Percentiles rank a stretch among this genome's conserved stretches.
Conservation (phyloP, 2,329 filamentous ascomycete species). For the Clonostachys chloroleuca region DNA sequence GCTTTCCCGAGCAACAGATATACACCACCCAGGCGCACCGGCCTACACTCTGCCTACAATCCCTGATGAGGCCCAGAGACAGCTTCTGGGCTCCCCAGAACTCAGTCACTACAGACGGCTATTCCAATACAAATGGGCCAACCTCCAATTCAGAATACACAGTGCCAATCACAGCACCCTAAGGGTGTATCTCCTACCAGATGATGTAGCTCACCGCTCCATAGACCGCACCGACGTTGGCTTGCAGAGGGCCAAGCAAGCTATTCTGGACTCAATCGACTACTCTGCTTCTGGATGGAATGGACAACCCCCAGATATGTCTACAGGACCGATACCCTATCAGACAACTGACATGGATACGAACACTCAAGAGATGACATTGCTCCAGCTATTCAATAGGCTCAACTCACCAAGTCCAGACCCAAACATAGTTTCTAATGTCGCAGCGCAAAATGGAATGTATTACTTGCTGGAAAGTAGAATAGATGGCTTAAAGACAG, state of each 20-base stretch:
- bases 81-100: constrained; percentile 15
- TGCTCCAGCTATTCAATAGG: constrained; percentile 70
- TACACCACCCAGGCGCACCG: no score
- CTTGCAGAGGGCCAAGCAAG: constrained; percentile 38
- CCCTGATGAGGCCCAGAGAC: constrained; percentile 15
- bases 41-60: neutral
- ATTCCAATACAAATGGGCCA: constrained; percentile 33
- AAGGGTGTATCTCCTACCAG: constrained; percentile 60
- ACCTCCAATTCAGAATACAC: constrained; percentile 27
- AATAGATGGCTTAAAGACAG: constrained; percentile 56
- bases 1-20: constrained; percentile 13
- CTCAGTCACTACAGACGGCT: constrained; percentile 20
- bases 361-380: constrained; percentile 36
- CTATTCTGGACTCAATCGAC: constrained; percentile 49
- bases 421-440: constrained; percentile 40
- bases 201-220: constrained; percentile 53
- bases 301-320: constrained; percentile 24
- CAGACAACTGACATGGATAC: neutral
- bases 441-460: constrained; percentile 47
- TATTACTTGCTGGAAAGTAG: constrained; percentile 47
- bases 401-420: constrained; percentile 63
- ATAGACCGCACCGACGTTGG: constrained; percentile 42
- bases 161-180: constrained; percentile 11
- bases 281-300: constrained; percentile 52
- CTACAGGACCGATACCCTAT: constrained; percentile 25